These are phyloP conservation scores for Brettanomyces anomalus DNA, from an alignment of 805 yeast species.

Conservation along the genomic window DNA sequence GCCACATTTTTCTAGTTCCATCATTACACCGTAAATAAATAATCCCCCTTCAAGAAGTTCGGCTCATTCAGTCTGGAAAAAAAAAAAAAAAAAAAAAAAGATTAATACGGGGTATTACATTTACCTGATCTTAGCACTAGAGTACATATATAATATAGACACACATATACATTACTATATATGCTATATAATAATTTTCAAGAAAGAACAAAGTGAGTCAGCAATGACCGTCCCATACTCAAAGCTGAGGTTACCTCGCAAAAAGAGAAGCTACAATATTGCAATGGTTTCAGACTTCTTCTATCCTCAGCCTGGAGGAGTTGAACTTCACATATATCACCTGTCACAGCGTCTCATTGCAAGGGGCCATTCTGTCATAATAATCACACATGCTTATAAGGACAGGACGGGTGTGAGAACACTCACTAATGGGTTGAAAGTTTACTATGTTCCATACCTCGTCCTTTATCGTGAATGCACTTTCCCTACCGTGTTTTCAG, in stretches of 20 bases:
- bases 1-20: too few species aligned
- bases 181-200: neutral
- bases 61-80: too few species aligned
- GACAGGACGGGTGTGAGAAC: constrained; percentile 74
- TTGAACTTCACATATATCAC: constrained; percentile 91
- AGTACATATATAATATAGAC: too few species aligned
- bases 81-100: too few species aligned
- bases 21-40: too few species aligned
- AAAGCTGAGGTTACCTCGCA: neutral
- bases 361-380: constrained; percentile 76
- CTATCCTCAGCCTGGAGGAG: constrained; percentile 98
- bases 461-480: constrained; percentile 79
- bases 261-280: constrained; percentile 2
- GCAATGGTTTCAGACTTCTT: constrained; percentile 90
- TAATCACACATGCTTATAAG: constrained; percentile 85
- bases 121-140: too few species aligned
- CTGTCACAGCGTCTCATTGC: constrained; percentile 73
- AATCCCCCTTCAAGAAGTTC: too few species aligned
- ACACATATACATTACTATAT: too few species aligned
- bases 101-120: too few species aligned
- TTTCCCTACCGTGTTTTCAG: constrained; percentile 81
- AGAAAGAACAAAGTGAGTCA: neutral
- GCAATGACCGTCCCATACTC: neutral
- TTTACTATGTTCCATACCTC: constrained; percentile 79
- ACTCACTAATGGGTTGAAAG: constrained; percentile 84